Base-by-base conservation (phyloP, 2,329 filamentous ascomycete species). In the Ophiostoma sp. region DNA sequence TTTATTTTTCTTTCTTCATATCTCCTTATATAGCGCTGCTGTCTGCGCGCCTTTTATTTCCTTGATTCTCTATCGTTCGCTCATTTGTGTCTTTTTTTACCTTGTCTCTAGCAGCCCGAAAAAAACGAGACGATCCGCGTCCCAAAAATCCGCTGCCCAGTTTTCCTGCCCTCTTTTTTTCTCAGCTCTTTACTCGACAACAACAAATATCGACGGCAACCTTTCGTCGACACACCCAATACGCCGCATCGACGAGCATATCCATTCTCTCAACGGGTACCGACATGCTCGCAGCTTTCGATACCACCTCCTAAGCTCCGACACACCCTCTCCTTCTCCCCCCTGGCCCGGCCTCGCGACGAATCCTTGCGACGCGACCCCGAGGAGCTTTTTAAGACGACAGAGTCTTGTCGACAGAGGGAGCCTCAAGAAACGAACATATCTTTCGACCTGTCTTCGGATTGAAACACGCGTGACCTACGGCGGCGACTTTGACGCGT, bases 281-380 rank as follows among this genome's bases (percentile, higher is more conserved):
- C 66, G 66, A 69, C 66, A 69, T 69, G 66, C 45, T 52, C 28
- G 66, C 31, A 69, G 66, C 45, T 50, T 52, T 52, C 45, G 66
- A 50, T 22, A 22, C 9, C 66, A 19, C 19, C 5, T 36, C 19
- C 28, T 69, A 52, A 69, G 66, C 66, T 69, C 28, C 66, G 66
- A 55, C 61, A 55, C 42, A 3, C 50, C 25, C 50, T 55, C 50
- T 11, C 50, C n/a, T 25, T 28, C 12, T 28, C 22, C 50, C 25
- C 42, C 66, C 45, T 33, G 28, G 28, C 42, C 45, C 36, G 42
- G 45, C 45, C 19, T 36, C 25, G 45, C 39, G 45, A 31, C 57
- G 50, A 61, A 61, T 19, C 28, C 8, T 8, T 33, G 31, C 59
- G 59, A 69, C 66, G 45, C 66, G 66, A 28, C 42, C 25, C 8